A percentile compares a stretch with the other conserved stretches of the same genome.
These are phyloP conservation scores for Dendrobium huoshanense DNA, from an alignment of 106 monocot genomes.

Conservation along the genomic window DNA sequence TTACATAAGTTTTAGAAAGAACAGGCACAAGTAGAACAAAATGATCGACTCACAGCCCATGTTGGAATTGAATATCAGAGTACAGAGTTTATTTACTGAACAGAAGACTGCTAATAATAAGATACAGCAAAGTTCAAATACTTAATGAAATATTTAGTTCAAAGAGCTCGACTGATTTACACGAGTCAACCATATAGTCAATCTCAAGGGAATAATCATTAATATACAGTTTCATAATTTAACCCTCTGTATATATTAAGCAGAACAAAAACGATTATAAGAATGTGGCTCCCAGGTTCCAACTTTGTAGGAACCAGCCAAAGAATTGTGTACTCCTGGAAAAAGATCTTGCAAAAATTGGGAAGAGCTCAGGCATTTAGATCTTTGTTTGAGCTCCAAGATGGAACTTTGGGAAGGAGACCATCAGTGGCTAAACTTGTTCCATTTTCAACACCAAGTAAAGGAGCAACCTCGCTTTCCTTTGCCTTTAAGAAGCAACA, in stretches of 20 bases:
- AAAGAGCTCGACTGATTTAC: neutral
- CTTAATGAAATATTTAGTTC: neutral
- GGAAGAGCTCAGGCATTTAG: conserved; percentile 25
- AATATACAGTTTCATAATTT: no score
- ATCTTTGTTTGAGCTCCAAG: conserved; percentile 48
- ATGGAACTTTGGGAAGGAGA: conserved; percentile 7
- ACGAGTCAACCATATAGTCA: neutral
- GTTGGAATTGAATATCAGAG: no score
- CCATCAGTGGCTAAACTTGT: conserved; percentile 14
- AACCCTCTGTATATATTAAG: neutral
- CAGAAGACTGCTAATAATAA: neutral
- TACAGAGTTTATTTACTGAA: no score
- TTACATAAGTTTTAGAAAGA: no score
- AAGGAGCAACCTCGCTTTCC: conserved; percentile 35
- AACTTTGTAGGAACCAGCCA: neutral
- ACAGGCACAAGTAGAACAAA: no score
- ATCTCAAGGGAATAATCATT: no score
- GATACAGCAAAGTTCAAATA: neutral
- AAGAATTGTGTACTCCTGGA: neutral
- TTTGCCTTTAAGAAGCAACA: conserved; percentile 15
- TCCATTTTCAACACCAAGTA: conserved; percentile 32
- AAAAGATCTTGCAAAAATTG: neutral
- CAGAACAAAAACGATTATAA: neutral
- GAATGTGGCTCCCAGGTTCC: neutral
- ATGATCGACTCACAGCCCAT: no score